A percentile compares a stretch with the other conserved stretches of the same genome.
phyloP scores from a whole-genome alignment of 2,329 filamentous ascomycete species.

The Trichophyton mentagrophytes region DNA sequence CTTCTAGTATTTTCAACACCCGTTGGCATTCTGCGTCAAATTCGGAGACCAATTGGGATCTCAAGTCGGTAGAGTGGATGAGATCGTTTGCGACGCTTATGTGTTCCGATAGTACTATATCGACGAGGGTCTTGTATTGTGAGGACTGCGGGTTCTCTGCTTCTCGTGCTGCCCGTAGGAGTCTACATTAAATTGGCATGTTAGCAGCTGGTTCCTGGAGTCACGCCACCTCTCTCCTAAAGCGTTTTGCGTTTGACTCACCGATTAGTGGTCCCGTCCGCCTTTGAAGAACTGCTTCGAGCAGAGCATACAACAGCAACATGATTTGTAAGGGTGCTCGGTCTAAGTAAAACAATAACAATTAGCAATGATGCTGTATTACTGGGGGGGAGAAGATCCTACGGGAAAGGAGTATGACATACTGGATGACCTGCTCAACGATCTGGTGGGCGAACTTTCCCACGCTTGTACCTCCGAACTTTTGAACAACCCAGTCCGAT shows the following conservation, averaged over 20 bases:
- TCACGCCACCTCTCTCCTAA: background rate
- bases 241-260: constrained; percentile 38
- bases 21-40: constrained; percentile 70
- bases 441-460: constrained; percentile 81
- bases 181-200: constrained; percentile 17
- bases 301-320: constrained; percentile 94
- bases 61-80: constrained; percentile 46
- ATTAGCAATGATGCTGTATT: background rate
- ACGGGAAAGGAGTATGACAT: constrained; percentile 16
- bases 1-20: constrained; percentile 60
- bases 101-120: constrained; percentile 74
- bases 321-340: constrained; percentile 53
- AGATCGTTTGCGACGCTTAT: constrained; percentile 54
- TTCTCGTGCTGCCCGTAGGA: constrained; percentile 38
- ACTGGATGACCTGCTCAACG: constrained; percentile 57
- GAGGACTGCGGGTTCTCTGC: constrained; percentile 36
- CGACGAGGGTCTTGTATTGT: constrained; percentile 61
- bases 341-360: constrained; percentile 28
- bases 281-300: constrained; percentile 84
- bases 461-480: constrained; percentile 89
- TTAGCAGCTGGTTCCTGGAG: background rate
- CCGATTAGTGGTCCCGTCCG: constrained; percentile 89
- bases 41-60: constrained; percentile 47
- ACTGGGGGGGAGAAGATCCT: background rate
- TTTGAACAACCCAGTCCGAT: constrained; percentile 67